phyloP scores from a whole-genome alignment of 371 early-diverging fungal genomes.

The Apophysomyces variabilis region DNA sequence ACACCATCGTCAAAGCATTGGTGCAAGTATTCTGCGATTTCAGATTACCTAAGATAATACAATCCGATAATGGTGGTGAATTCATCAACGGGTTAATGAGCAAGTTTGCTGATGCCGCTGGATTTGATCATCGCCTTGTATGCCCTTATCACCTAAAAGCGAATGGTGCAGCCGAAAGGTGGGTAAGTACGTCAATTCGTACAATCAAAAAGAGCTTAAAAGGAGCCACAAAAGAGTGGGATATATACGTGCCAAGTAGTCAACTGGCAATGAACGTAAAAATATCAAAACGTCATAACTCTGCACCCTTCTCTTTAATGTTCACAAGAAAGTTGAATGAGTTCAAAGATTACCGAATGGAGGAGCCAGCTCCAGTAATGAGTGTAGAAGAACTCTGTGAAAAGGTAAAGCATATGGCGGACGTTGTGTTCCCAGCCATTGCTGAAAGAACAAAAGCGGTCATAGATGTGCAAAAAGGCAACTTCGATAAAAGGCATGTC shows the following conservation, averaged over 20 bases:
- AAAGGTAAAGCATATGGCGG: conserved; percentile 20
- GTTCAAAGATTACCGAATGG: conserved; percentile 21
- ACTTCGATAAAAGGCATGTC: conserved; percentile 12
- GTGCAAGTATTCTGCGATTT: conserved; percentile 30
- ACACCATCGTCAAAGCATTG: conserved; percentile 23
- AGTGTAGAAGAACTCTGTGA: conserved; percentile 14
- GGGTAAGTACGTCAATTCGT: conserved; percentile 15
- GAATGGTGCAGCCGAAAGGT: conserved; percentile 22
- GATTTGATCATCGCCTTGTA: conserved; percentile 8
- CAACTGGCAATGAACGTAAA: conserved; percentile 19
- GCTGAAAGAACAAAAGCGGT: conserved; percentile 18
- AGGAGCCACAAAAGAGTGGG: conserved; percentile 24
- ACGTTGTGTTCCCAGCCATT: conserved; percentile 29
- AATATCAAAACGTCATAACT: not conserved
- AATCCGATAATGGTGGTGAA: conserved; percentile 38
- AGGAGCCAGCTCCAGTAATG: not conserved
- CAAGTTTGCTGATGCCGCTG: not conserved
- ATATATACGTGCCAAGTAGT: conserved; percentile 17
- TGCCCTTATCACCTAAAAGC: conserved; percentile 14
- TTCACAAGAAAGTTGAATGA: conserved; percentile 26
- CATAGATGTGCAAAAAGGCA: conserved; percentile 4
- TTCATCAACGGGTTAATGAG: conserved; percentile 21
- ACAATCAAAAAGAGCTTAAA: conserved; percentile 22
- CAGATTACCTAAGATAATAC: conserved; percentile 24
- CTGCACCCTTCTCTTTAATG: conserved; percentile 20